These are phyloP conservation scores for Tricholoma sp. DNA, from an alignment of 768 basidiomycete genomes.

Conservation along the genomic window DNA sequence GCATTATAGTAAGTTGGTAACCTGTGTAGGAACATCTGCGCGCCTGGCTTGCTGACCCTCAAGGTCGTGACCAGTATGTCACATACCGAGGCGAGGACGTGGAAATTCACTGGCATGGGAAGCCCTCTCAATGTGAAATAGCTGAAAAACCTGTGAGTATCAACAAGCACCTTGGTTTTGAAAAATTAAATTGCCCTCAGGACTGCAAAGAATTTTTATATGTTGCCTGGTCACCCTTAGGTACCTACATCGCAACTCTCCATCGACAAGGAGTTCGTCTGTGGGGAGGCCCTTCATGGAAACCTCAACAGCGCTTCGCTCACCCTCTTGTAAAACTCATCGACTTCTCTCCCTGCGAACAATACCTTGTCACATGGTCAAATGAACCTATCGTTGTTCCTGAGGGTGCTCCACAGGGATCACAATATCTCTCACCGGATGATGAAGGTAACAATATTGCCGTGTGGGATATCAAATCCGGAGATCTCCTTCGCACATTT, in stretches of 20 bases:
- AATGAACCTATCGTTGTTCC: slow-evolving; percentile 87
- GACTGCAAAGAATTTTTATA: slow-evolving; percentile 95
- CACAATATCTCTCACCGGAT: slow-evolving; percentile 83
- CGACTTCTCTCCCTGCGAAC: slow-evolving; percentile 96
- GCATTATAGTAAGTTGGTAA: neutral
- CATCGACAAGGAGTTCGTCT: slow-evolving; percentile 94
- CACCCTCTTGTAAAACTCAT: slow-evolving; percentile 94
- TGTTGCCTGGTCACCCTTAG: slow-evolving; percentile 93
- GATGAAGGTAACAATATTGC: slow-evolving; percentile 97
- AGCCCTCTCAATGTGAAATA: slow-evolving; percentile 79
- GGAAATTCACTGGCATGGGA: slow-evolving; percentile 88
- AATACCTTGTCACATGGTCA: slow-evolving; percentile 97
- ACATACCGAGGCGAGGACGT: slow-evolving; percentile 92
- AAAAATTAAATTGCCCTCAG: slow-evolving; percentile 31
- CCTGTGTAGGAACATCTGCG: slow-evolving; percentile 80
- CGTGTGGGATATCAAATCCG: slow-evolving; percentile 98
- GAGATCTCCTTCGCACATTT: slow-evolving; percentile 89
- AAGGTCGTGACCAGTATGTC: slow-evolving; percentile 93
- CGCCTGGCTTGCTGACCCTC: slow-evolving; percentile 89
- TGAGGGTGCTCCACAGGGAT: slow-evolving; percentile 74
- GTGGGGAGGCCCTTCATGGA: slow-evolving; percentile 93
- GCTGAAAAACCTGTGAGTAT: slow-evolving; percentile 70
- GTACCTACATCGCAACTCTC: slow-evolving; percentile 91
- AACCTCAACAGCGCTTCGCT: slow-evolving; percentile 83
- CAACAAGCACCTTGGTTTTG: slow-evolving; percentile 4